Evolutionary conservation across 176 grass and related monocot species (phyloP), one percentile per base, ranked within the genome.

Genomic region (Aegilops umbellulata): DNA sequence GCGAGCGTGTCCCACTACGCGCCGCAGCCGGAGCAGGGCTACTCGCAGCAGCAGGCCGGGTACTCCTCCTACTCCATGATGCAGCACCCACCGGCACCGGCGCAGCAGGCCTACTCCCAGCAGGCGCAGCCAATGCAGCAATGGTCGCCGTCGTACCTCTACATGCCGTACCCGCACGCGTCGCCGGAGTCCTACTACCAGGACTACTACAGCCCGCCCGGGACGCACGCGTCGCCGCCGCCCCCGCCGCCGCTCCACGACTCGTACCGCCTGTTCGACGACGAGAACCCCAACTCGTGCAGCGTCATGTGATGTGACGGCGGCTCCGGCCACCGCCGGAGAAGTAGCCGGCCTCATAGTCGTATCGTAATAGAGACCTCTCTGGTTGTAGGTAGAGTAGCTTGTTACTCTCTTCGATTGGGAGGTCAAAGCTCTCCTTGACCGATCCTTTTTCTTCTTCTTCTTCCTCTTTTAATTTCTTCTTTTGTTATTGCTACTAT

Each of bases 251-350:
- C 82, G 61, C 80, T 36, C 12, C 73, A 95, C 6, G 87, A 87
- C 70, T 65, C 85, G 68, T 90, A 92, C 76, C 49, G 80, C 79
- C 80, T 92, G 15, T 95, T 95, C 86, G 90, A 93, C 64, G 94
- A 95, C 77, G 94, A 95, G 74, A 91, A 95, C 85, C 88, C 91
- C 19, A 93, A 95, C 85, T 82, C 91, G 15, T 95, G 94, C 62
- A 91, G 84, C 65, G 55, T 95, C 76, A 93, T 95, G 94, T 95
- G 87, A 91, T 58, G n/a, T 12, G 42, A 44, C 13, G 11, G 16
- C 49, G 78, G 60, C 78, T 20, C 42, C 78, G 39, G 34, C 34
- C 47, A 25, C 62, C 80, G 53, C 57, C 86, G 84, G 36, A 65
- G 38, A 36, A 76, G 83, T 86, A 87, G 90, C 77, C 74, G 53